Evolutionary conservation across 345 rosid species (phyloP).

Genomic region (Salix brachista): DNA sequence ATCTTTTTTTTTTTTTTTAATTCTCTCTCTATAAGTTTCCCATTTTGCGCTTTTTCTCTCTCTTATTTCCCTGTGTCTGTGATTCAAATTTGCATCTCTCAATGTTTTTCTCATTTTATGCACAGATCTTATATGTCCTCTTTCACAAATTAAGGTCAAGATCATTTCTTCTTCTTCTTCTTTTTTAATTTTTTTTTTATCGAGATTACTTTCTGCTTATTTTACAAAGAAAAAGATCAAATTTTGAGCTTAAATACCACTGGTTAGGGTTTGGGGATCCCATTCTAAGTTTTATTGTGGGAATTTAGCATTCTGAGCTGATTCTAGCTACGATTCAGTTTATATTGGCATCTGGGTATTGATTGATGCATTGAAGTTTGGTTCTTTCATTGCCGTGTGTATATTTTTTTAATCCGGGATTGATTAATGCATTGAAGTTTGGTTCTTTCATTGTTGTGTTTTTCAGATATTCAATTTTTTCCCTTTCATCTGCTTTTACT

Average conservation of each 20-base stretch:
- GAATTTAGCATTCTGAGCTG: background rate
- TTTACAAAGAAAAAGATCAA: background rate
- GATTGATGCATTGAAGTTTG: background rate
- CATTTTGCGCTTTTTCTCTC: background rate
- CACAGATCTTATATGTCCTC: constrained; percentile 33
- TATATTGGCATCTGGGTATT: background rate
- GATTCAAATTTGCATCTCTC: constrained; percentile 12
- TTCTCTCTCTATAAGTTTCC: background rate
- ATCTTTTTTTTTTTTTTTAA: background rate
- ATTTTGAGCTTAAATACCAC: background rate
- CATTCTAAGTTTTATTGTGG: background rate
- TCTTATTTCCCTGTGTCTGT: background rate
- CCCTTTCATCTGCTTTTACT: constrained; percentile 28
- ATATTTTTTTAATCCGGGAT: background rate
- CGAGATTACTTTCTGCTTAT: constrained; percentile 4
- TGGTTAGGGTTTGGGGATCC: constrained; percentile 11
- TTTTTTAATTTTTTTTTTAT: background rate
- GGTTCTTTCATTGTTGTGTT: background rate
- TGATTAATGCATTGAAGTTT: background rate
- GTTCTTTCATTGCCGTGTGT: background rate
- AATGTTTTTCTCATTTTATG: constrained; percentile 38
- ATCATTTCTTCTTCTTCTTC: background rate
- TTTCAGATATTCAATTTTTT: constrained; percentile 38
- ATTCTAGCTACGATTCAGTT: background rate
- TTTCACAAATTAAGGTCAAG: constrained; percentile 33